Evolutionary conservation across 2,329 filamentous ascomycete species (phyloP).

Genomic region (Stenocarpella maydis): DNA sequence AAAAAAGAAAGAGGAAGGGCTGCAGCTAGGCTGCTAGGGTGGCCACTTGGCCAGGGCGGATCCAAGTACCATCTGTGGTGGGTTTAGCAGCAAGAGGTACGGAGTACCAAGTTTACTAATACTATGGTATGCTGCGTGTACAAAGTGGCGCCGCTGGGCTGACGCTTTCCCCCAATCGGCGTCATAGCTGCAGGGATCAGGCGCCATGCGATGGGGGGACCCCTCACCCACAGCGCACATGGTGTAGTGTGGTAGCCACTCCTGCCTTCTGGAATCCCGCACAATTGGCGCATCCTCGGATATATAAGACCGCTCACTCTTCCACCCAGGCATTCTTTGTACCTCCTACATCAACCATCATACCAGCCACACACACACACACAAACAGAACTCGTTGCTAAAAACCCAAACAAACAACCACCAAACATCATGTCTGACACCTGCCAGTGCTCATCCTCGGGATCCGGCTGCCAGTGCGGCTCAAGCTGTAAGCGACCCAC

Average conservation of each 20-base stretch:
- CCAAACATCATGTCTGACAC: slow-evolving; percentile 33
- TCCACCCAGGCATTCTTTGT: not conserved
- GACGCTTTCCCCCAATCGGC: slow-evolving; percentile 15
- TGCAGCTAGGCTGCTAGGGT: too few relatives aligned
- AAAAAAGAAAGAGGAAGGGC: too few relatives aligned
- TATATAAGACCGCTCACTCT: slow-evolving; percentile 24
- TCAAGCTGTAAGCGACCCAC: not conserved
- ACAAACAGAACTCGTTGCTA: not conserved
- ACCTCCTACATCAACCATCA: not conserved
- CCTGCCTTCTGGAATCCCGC: not conserved
- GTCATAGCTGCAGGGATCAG: slow-evolving; percentile 10
- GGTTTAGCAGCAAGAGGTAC: too few relatives aligned
- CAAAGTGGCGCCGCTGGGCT: slow-evolving; percentile 12
- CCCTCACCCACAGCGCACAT: not conserved
- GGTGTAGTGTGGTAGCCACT: not conserved
- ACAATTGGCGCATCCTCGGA: slow-evolving; percentile 17
- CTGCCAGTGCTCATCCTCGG: slow-evolving; percentile 30
- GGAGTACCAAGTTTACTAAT: too few relatives aligned
- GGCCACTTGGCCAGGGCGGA: too few relatives aligned
- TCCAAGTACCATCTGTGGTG: too few relatives aligned
- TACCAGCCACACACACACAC: not conserved
- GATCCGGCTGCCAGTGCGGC: slow-evolving; percentile 26
- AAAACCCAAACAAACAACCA: not conserved
- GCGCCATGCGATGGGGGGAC: not conserved
- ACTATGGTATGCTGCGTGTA: not conserved